Conservation (phyloP, 257 asterid genomes). For the Petunia secreta region DNA sequence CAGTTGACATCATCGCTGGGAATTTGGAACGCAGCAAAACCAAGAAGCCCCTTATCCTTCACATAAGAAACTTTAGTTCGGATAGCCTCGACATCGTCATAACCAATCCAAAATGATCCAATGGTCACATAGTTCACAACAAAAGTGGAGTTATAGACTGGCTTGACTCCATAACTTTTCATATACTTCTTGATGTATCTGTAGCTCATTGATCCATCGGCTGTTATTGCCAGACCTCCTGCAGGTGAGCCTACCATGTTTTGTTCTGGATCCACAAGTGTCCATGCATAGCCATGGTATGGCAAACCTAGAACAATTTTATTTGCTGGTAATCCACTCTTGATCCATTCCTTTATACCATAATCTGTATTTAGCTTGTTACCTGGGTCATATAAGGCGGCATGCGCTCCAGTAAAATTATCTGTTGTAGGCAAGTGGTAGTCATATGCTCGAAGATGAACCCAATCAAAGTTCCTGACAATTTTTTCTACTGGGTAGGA, state of each 20-base stretch:
- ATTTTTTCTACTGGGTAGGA: slow-evolving; percentile 38
- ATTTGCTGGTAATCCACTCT: slow-evolving; percentile 42
- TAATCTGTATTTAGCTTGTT: slow-evolving; percentile 42
- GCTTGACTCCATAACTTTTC: slow-evolving; percentile 24
- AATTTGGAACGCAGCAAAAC: slow-evolving; percentile 38
- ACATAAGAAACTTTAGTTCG: slow-evolving; percentile 45
- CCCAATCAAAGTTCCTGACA: slow-evolving; percentile 38
- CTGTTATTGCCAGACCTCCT: slow-evolving; percentile 31
- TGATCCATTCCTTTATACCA: slow-evolving; percentile 46
- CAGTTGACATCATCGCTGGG: slow-evolving; percentile 37
- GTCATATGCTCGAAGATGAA: slow-evolving; percentile 35
- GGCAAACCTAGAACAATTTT: slow-evolving; percentile 47
- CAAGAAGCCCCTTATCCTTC: slow-evolving; percentile 41
- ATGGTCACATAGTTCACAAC: slow-evolving; percentile 35
- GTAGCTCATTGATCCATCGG: slow-evolving; percentile 40
- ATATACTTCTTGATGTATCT: slow-evolving; percentile 29
- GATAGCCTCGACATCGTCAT: slow-evolving; percentile 44
- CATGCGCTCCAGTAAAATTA: slow-evolving; percentile 34
- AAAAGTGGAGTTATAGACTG: slow-evolving; percentile 41
- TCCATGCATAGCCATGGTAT: slow-evolving; percentile 55
- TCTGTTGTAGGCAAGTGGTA: slow-evolving; percentile 34
- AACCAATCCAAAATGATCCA: slow-evolving; percentile 40
- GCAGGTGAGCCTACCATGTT: slow-evolving; percentile 39
- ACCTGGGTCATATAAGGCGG: slow-evolving; percentile 44
- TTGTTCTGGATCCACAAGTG: slow-evolving; percentile 36